Percentiles rank a stretch among this genome's conserved stretches.
These are phyloP conservation scores for Hymenoscyphus linearis DNA, from an alignment of 2,329 filamentous ascomycete genomes.

Conservation along the genomic window DNA sequence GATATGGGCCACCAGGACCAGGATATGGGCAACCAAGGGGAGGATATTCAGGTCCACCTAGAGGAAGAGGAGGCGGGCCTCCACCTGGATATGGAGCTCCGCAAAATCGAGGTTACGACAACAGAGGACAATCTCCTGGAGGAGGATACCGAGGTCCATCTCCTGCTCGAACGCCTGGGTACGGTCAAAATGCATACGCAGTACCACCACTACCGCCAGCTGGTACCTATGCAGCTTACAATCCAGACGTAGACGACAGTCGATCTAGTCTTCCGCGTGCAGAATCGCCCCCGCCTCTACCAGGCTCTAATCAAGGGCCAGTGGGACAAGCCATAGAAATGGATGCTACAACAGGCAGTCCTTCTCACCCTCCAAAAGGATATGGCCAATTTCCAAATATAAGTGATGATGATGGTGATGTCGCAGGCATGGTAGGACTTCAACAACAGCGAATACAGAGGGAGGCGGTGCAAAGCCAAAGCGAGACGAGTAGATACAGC, in stretches of 20 bases:
- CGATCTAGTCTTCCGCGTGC: slow-evolving; percentile 47
- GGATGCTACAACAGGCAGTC: slow-evolving; percentile 61
- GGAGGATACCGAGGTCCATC: slow-evolving; percentile 23
- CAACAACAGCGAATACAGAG: slow-evolving; percentile 31
- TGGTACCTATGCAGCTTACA: slow-evolving; percentile 27
- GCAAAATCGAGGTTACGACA: slow-evolving; percentile 17
- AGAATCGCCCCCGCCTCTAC: slow-evolving; percentile 59
- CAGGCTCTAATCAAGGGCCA: slow-evolving; percentile 37
- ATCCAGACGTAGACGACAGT: slow-evolving; percentile 18
- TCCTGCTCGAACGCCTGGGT: slow-evolving; percentile 15
- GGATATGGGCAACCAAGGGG: slow-evolving; percentile 42
- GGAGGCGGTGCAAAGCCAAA: slow-evolving; percentile 54
- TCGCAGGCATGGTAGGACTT: slow-evolving; percentile 67
- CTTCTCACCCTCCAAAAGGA: slow-evolving; percentile 37
- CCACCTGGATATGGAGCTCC: slow-evolving; percentile 35
- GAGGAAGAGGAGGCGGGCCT: slow-evolving; percentile 37
- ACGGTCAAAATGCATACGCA: slow-evolving; percentile 14
- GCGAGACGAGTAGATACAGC: slow-evolving; percentile 68
- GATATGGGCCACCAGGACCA: slow-evolving; percentile 50
- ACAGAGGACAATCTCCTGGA: slow-evolving; percentile 13
- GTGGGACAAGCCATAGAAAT: slow-evolving; percentile 72
- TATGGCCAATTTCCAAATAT: slow-evolving; percentile 44
- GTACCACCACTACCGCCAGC: slow-evolving; percentile 15
- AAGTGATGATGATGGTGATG: slow-evolving; percentile 64
- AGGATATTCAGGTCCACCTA: too few species aligned